Evolutionary conservation across 345 rosid genomes (phyloP).

Genomic region (Atalantia buxifolia): DNA sequence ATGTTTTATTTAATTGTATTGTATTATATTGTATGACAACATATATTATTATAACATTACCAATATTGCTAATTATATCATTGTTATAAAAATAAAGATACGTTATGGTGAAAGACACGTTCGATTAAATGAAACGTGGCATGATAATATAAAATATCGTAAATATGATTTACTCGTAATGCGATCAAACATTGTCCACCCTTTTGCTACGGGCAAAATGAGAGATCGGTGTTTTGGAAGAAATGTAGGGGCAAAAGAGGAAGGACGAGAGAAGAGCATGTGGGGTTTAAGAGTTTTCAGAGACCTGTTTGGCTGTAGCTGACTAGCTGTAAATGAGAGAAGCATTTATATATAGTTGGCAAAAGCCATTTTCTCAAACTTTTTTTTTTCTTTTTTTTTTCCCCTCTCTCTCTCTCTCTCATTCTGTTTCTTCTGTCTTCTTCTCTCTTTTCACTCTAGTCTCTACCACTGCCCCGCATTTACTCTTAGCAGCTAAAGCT

Average conservation of each 20-base stretch:
- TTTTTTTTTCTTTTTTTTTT: neutral
- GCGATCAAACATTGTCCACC: neutral
- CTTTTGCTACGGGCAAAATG: neutral
- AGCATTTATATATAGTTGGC: neutral
- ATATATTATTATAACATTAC: too few relatives aligned
- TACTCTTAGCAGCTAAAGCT: neutral
- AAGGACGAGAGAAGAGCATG: neutral
- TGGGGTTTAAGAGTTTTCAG: neutral
- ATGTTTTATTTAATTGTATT: too few relatives aligned
- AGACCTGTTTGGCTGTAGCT: neutral
- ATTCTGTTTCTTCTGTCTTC: neutral
- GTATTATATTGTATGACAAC: neutral
- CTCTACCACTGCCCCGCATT: neutral
- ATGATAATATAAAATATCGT: rapidly evolving
- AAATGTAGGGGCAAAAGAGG: neutral
- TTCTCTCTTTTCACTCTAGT: neutral
- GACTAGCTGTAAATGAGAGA: neutral
- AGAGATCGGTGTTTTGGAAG: neutral
- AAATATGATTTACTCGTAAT: too few relatives aligned
- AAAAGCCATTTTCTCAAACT: neutral
- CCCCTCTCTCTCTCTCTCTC: neutral
- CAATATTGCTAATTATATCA: neutral
- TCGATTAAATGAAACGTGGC: rapidly evolving
- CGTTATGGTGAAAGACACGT: rapidly evolving
- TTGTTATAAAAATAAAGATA: too few relatives aligned